A percentile compares a stretch with the other conserved stretches of the same genome.
Conservation (phyloP, 2,329 filamentous ascomycete genomes). For the Colletotrichum echinochloae region DNA sequence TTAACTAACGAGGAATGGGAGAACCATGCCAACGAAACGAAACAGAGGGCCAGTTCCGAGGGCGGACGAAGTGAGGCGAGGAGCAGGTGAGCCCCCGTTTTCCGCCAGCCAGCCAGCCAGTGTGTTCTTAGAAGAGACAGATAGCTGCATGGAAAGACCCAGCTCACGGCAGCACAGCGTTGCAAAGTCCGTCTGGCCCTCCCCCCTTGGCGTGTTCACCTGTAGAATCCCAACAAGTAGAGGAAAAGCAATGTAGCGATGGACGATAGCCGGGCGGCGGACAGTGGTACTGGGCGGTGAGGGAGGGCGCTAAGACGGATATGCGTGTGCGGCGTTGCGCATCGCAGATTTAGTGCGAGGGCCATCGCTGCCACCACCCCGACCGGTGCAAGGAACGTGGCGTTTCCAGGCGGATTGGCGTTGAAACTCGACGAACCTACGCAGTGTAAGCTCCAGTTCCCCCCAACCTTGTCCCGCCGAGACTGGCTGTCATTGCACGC, state of each 20-base stretch:
- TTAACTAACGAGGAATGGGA: slow-evolving; percentile 37
- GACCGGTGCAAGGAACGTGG: slow-evolving; percentile 40
- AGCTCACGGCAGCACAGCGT: slow-evolving; percentile 34
- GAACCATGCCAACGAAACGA: slow-evolving; percentile 36
- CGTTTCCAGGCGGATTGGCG: slow-evolving; percentile 23
- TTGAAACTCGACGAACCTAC: slow-evolving; percentile 36
- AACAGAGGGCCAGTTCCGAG: slow-evolving; percentile 36
- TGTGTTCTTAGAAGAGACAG: slow-evolving; percentile 19
- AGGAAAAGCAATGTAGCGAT: slow-evolving; percentile 19
- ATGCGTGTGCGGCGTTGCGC: slow-evolving; percentile 41
- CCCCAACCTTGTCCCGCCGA: slow-evolving; percentile 26
- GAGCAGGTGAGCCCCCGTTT: neutral
- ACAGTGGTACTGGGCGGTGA: slow-evolving; percentile 36
- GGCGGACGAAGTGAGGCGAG: slow-evolving; percentile 31
- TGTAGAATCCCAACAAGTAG: slow-evolving; percentile 35
- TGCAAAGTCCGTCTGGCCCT: slow-evolving; percentile 31
- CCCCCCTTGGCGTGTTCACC: slow-evolving; percentile 27
- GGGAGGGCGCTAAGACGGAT: slow-evolving; percentile 39
- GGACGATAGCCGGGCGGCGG: slow-evolving; percentile 5
- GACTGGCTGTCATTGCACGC: slow-evolving; percentile 16
- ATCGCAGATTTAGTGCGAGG: slow-evolving; percentile 41
- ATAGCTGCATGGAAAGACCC: slow-evolving; percentile 35
- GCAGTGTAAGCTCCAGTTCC: slow-evolving; percentile 19
- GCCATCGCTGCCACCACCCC: slow-evolving; percentile 33
- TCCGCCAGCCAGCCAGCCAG: slow-evolving; percentile 9